Conservation (phyloP, 768 basidiomycete species). For the Leccinum aurantiacum region DNA sequence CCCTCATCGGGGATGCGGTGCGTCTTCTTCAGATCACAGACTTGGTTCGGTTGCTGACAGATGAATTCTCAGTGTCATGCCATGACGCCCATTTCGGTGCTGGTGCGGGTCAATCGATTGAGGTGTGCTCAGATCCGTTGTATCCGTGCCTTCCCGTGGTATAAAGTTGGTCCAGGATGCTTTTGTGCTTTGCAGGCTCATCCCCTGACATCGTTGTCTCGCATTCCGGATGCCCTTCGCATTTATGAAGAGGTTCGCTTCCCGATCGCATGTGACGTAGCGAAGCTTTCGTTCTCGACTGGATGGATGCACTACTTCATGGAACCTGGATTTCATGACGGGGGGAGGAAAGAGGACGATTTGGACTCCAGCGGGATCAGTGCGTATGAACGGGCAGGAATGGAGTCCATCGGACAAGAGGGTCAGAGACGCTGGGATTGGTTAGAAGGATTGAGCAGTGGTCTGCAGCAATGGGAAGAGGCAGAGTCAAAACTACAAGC, state of each 20-base stretch:
- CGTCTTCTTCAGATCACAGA: slow-evolving; percentile 2
- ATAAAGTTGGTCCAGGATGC: slow-evolving; percentile 12
- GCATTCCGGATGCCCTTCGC: slow-evolving; percentile 4
- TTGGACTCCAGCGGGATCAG: slow-evolving; percentile 10
- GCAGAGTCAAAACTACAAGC: slow-evolving; percentile 15
- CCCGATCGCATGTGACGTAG: slow-evolving; percentile 12
- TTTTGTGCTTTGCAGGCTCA: slow-evolving; percentile 22
- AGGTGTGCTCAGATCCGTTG: slow-evolving; percentile 7
- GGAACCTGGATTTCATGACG: slow-evolving; percentile 23
- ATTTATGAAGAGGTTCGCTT: slow-evolving; percentile 18
- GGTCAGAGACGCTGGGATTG: slow-evolving; percentile 17
- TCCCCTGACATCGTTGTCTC: slow-evolving; percentile 7
- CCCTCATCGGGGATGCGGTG: slow-evolving; percentile 41
- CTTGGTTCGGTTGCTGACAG: neutral
- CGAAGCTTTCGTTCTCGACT: slow-evolving; percentile 14
- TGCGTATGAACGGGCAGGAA: slow-evolving; percentile 17
- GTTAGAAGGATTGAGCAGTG: slow-evolving; percentile 8
- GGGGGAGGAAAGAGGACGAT: slow-evolving; percentile 10
- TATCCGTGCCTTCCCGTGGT: slow-evolving; percentile 1
- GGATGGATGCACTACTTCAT: slow-evolving; percentile 7
- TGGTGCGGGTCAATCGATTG: slow-evolving; percentile 29
- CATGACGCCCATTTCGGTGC: slow-evolving; percentile 26
- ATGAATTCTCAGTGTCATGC: slow-evolving; percentile 18
- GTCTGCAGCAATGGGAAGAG: slow-evolving; percentile 18
- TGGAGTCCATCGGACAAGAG: slow-evolving; percentile 18